phyloP scores from a whole-genome alignment of 2,329 filamentous ascomycete species.

The Penicillium sp. region DNA sequence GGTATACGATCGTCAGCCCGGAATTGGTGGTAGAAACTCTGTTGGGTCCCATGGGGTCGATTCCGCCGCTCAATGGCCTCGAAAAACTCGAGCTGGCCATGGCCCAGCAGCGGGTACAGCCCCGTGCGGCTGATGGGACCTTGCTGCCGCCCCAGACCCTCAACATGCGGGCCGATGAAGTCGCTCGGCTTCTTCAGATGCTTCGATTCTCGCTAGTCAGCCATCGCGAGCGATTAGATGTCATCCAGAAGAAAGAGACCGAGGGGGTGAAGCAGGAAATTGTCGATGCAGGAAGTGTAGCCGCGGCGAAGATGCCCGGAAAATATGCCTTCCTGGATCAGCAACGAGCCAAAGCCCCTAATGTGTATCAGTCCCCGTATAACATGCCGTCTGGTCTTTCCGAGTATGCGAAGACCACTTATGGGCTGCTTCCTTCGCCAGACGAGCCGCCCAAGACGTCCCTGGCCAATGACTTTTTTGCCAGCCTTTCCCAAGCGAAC shows the following conservation, averaged over 20 bases:
- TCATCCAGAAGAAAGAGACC: slow-evolving; percentile 42
- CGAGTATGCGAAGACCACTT: slow-evolving; percentile 45
- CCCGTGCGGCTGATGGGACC: slow-evolving; percentile 41
- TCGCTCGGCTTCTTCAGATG: slow-evolving; percentile 46
- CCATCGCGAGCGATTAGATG: slow-evolving; percentile 42
- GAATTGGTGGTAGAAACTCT: slow-evolving; percentile 48
- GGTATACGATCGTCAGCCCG: slow-evolving; percentile 47
- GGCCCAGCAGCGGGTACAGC: slow-evolving; percentile 47
- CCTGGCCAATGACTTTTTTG: slow-evolving; percentile 46
- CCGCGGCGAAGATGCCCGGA: slow-evolving; percentile 37
- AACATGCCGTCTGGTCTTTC: slow-evolving; percentile 47
- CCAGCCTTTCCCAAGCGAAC: slow-evolving; percentile 40
- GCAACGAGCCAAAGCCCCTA: slow-evolving; percentile 39
- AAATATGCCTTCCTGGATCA: slow-evolving; percentile 45
- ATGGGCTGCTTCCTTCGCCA: slow-evolving; percentile 37
- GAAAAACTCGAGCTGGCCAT: slow-evolving; percentile 48
- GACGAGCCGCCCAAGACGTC: slow-evolving; percentile 42
- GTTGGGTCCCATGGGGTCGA: slow-evolving; percentile 44
- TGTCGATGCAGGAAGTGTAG: slow-evolving; percentile 33
- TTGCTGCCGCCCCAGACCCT: slow-evolving; percentile 42
- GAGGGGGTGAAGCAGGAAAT: slow-evolving; percentile 37
- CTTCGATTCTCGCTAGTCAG: slow-evolving; percentile 47
- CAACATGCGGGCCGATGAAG: slow-evolving; percentile 48
- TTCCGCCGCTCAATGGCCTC: slow-evolving; percentile 43
- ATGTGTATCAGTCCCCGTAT: slow-evolving; percentile 48